Evolutionary conservation across 2,329 filamentous ascomycete genomes (phyloP).

Genomic region (Penicillium sp.): DNA sequence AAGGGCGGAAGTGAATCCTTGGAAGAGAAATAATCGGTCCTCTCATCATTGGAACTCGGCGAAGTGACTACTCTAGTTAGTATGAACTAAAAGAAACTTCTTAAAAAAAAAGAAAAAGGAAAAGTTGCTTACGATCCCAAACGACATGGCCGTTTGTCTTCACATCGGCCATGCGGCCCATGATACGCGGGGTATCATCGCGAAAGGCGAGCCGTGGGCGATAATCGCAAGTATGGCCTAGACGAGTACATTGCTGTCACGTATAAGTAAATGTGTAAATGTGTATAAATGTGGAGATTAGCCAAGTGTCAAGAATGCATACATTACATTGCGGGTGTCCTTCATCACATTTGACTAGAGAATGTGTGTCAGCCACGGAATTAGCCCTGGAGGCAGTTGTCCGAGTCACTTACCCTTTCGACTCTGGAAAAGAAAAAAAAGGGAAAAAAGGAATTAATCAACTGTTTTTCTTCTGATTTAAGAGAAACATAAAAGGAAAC

Average conservation of each 20-base stretch:
- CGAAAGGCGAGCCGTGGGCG: constrained; percentile 55
- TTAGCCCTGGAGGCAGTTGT: not conserved
- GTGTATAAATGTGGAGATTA: not conserved
- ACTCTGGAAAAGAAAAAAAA: constrained; percentile 26
- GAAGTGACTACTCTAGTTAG: constrained; percentile 30
- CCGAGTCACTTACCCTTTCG: constrained; percentile 37
- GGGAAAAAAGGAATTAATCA: constrained; percentile 13
- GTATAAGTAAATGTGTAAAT: constrained; percentile 7
- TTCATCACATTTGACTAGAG: constrained; percentile 56
- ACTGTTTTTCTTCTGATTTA: not conserved
- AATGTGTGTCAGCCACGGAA: constrained; percentile 19
- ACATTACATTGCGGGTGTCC: constrained; percentile 54
- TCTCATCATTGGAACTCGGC: constrained; percentile 25
- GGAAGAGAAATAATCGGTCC: constrained; percentile 28
- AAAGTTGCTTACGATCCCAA: constrained; percentile 53
- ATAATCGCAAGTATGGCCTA: constrained; percentile 59
- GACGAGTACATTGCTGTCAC: constrained; percentile 51
- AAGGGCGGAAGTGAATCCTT: constrained; percentile 55
- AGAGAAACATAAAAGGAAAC: constrained; percentile 15
- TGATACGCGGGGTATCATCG: constrained; percentile 52
- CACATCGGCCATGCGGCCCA: constrained; percentile 53
- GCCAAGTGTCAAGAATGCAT: constrained; percentile 25
- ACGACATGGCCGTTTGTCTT: constrained; percentile 51
- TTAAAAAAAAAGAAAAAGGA: not conserved
- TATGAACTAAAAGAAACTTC: not conserved